Percentiles rank a stretch among this genome's conserved stretches.
phyloP scores from a whole-genome alignment of 768 basidiomycete genomes.

The Rhizopogon roseolus region DNA sequence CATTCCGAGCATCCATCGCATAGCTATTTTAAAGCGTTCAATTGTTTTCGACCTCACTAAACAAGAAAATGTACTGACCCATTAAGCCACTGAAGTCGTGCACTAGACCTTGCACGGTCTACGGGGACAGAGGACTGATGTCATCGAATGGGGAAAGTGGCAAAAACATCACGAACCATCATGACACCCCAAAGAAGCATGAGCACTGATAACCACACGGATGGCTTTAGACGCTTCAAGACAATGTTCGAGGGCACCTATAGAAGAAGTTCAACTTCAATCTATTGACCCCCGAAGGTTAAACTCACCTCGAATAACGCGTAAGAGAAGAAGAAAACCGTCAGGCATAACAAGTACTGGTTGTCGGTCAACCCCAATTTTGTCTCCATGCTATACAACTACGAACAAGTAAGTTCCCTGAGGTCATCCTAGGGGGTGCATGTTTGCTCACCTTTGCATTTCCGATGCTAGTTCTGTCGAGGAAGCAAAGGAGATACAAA shows the following conservation, averaged over 20 bases:
- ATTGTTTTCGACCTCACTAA: neutral
- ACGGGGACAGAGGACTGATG: constrained; percentile 7
- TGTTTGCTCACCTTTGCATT: constrained; percentile 25
- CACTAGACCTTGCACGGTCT: constrained; percentile 73
- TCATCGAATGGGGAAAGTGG: no score
- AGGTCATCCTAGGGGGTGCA: neutral
- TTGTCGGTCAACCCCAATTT: constrained; percentile 58
- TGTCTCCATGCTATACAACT: constrained; percentile 61
- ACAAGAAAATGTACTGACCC: constrained; percentile 34
- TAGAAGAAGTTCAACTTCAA: neutral
- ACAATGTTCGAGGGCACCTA: constrained; percentile 69
- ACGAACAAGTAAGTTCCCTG: neutral
- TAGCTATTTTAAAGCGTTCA: constrained; percentile 32
- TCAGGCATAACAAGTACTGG: constrained; percentile 63
- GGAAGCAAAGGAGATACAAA: constrained; percentile 71
- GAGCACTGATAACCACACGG: constrained; percentile 68
- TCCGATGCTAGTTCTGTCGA: constrained; percentile 53
- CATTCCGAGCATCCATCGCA: constrained; percentile 68
- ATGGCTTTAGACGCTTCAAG: constrained; percentile 69
- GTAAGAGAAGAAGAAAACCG: constrained; percentile 60
- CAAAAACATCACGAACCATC: constrained; percentile 44
- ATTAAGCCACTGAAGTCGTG: constrained; percentile 66
- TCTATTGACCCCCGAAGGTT: neutral
- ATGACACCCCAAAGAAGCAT: constrained; percentile 75
- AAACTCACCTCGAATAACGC: constrained; percentile 58